Evolutionary conservation across 805 yeast genomes (phyloP).

Genomic region (Lipomyces sp.): DNA sequence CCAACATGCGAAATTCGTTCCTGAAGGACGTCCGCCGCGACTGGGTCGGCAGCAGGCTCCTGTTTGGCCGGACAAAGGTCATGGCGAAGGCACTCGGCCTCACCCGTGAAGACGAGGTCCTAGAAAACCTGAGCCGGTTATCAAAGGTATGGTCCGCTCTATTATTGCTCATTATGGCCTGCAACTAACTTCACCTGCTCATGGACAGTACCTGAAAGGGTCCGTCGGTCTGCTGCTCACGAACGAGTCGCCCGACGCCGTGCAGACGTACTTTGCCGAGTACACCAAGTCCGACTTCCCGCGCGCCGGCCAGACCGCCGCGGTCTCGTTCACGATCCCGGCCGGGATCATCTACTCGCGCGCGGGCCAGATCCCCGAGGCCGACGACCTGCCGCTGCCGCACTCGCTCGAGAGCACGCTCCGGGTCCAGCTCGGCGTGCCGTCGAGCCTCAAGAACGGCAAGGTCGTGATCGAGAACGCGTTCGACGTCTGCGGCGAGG

Average conservation of each 20-base stretch:
- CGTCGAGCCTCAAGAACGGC: conserved; percentile 87
- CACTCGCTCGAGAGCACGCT: conserved; percentile 93
- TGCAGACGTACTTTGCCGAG: conserved; percentile 77
- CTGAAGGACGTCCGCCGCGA: conserved; percentile 88
- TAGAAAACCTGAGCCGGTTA: conserved; percentile 73
- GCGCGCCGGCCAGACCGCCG: conserved; percentile 81
- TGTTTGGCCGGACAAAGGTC: conserved; percentile 90
- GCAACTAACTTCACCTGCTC: no score
- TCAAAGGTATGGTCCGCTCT: conserved; percentile 43
- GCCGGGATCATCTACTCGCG: conserved; percentile 89
- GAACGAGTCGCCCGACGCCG: conserved; percentile 82
- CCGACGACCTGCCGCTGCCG: conserved; percentile 94
- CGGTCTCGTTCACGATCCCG: conserved; percentile 81
- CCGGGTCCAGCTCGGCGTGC: conserved; percentile 77
- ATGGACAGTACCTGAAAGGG: conserved; percentile 47
- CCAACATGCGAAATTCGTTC: conserved; percentile 93
- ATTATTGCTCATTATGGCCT: no score
- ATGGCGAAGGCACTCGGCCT: conserved; percentile 90
- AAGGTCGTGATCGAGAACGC: conserved; percentile 75
- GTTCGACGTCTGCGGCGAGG: conserved; percentile 73
- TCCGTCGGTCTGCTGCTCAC: conserved; percentile 87
- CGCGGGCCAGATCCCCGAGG: conserved; percentile 86
- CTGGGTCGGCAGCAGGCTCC: conserved; percentile 86
- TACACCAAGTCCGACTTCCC: conserved; percentile 80
- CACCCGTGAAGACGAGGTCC: conserved; percentile 83